Conservation (phyloP, 2,329 filamentous ascomycete species). For the Penicillium verrucosum region DNA sequence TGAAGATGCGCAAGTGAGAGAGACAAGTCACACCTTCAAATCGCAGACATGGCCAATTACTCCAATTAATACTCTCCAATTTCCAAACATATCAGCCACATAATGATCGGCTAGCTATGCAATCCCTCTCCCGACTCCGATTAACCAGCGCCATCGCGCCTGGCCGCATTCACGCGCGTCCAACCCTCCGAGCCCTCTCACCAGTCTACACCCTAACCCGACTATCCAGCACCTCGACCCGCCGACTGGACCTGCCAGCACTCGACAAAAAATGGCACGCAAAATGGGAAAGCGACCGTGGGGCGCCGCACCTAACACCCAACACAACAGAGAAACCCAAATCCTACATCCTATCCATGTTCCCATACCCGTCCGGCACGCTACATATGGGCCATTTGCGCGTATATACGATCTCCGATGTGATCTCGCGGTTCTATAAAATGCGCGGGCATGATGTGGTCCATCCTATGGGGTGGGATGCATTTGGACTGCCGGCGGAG, state of each 20-base stretch:
- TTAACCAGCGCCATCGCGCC: slow-evolving; percentile 23
- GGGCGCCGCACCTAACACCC: background rate
- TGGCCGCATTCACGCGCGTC: slow-evolving; percentile 16
- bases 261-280: slow-evolving; percentile 56
- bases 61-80: background rate
- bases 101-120: slow-evolving; percentile 28
- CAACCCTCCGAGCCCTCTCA: slow-evolving; percentile 11
- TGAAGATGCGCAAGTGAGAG: slow-evolving; percentile 8
- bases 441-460: slow-evolving; percentile 73
- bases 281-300: slow-evolving; percentile 42
- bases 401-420: slow-evolving; percentile 88
- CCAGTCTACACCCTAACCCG: slow-evolving; percentile 19
- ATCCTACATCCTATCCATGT: slow-evolving; percentile 81
- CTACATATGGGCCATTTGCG: slow-evolving; percentile 84
- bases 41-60: slow-evolving; percentile 1
- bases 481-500: slow-evolving; percentile 85
- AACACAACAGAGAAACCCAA: slow-evolving; percentile 35
- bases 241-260: slow-evolving; percentile 43
- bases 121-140: slow-evolving; percentile 28
- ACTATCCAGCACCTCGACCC: slow-evolving; percentile 26
- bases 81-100: background rate
- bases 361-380: slow-evolving; percentile 84
- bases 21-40: background rate
- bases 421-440: slow-evolving; percentile 70
- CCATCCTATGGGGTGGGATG: slow-evolving; percentile 93